These are phyloP conservation scores for Pseudodiploospora longispora DNA, from an alignment of 2,329 filamentous ascomycete genomes.

Conservation along the genomic window DNA sequence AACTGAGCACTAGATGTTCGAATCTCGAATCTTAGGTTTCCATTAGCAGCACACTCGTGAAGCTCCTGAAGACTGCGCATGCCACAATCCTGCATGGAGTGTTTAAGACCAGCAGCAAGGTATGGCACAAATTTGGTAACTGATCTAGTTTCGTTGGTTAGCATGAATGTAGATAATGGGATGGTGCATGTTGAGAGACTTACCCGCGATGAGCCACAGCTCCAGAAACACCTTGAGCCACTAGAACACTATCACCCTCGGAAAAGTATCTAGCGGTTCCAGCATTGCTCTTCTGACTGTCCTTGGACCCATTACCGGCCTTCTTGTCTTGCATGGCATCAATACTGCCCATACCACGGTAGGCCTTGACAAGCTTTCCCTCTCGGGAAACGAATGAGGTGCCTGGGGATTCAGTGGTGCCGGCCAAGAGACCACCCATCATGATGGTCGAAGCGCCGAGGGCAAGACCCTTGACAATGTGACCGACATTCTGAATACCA, in stretches of 20 bases:
- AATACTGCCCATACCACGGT: constrained; percentile 98
- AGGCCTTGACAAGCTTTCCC: constrained; percentile 97
- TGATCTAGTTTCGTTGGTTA: constrained; percentile 44
- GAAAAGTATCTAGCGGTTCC: constrained; percentile 98
- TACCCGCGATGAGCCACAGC: constrained; percentile 68
- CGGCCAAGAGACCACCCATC: constrained; percentile 97
- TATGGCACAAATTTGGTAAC: constrained; percentile 95
- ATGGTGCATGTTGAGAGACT: constrained; percentile 15
- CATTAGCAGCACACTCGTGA: constrained; percentile 64
- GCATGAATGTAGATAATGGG: constrained; percentile 8
- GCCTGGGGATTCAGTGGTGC: constrained; percentile 94
- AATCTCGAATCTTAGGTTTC: constrained; percentile 84
- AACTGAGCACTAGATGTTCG: constrained; percentile 89
- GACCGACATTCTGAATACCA: constrained; percentile 95
- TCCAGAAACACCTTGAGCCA: constrained; percentile 93
- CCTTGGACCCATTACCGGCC: constrained; percentile 65
- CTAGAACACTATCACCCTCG: constrained; percentile 87
- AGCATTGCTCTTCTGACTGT: constrained; percentile 76
- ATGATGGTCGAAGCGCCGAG: constrained; percentile 93
- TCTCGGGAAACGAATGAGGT: constrained; percentile 94
- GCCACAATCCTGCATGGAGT: constrained; percentile 94
- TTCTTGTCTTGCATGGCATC: constrained; percentile 99
- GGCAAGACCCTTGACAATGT: constrained; percentile 96
- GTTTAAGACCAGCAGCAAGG: constrained; percentile 89
- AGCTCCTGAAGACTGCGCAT: constrained; percentile 71